Evolutionary conservation across 164 flowering plant genomes (phyloP), one percentile per base, ranked within the genome.

Genomic region (Piper longum): DNA sequence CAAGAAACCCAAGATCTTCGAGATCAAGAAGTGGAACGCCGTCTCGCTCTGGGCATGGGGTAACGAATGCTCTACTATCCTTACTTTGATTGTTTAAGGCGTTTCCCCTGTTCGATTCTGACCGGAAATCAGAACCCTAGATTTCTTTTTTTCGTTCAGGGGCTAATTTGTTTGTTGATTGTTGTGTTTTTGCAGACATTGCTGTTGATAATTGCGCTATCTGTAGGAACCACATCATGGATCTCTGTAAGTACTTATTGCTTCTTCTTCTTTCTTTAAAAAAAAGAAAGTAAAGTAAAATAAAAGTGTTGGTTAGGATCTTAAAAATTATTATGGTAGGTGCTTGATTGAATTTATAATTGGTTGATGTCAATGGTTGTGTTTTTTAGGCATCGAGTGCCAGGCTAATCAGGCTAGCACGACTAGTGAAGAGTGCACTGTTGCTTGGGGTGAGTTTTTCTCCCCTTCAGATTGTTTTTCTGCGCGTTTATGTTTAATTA

Each of bases 21-120:
- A 88, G 68, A 84, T 86, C 73, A 88, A 88, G 60, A 88, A 88
- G 80, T 88, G 92, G 92, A 88, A 83, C 64, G 90, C 90, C 36
- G 96, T 86, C 19, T 61, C 92, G 41, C 85, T 88, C 44, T 88
- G 92, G 92, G 92, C 92, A 7, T 88, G 92, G 96, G 96, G 89
- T 86, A 41, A 13, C 14, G 18, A 17, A 26, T 48, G 0, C 16
- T n/a, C 18, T 26, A 26, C 17, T 16, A 7, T 36, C 16, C 16
- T 14, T 14, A 5, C 16, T 9, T 14, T 60, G 43, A 40, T 9
- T 60, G 2, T 12, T 12, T 60, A 44, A 5, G 44, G 42, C 13
- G 6, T 60, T 43, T 41, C 17, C 36, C 45, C 60, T 60, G 55
- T 44, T 44, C 54, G 39, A 17, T 40, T 43, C 6, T 4, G 63